Evolutionary conservation across 108 stramenopile genomes (phyloP), one percentile per base, ranked within the genome.

Genomic region (Cyclotella kingstonii): DNA sequence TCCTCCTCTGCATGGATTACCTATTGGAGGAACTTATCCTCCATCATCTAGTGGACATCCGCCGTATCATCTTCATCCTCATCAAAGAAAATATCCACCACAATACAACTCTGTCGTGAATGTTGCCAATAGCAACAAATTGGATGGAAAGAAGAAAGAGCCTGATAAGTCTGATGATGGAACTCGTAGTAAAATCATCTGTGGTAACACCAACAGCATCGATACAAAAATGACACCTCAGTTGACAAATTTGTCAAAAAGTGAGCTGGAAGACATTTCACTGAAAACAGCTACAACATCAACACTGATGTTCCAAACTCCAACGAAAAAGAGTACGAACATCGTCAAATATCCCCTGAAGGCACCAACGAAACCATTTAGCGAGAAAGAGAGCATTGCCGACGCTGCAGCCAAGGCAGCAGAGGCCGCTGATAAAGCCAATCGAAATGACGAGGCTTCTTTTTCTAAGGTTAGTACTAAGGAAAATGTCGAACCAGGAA

Each of bases 351-450:
- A 26, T 9, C 41, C 55, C 22, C 54, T 66, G 53, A 66, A 47
- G 53, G 64, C 51, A 34, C 64, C 64, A 1, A 66, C 64, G 29
- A 66, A 66, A 36, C 64, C 64, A 4, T 54, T 54, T 1, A 54
- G 53, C 11, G 64, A 66, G 33, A 66, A 66, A 44, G 64, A 66
- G 44, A 66, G 64, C 28, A 44, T 66, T 28, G 64, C 25, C 21
- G 64, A 66, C 43, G 42, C 42, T 3, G 64, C 64, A 12, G 64
- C 53, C 7, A 66, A 54, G 43, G 63, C 63, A 4, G 44, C 33
- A 26, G 52, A 41, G 35, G 64, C 44, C 35, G 34, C 25, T 31
- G 30, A 61, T 3, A 47, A 61, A 18, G 52, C 52, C n/a, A 53
- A 2, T 40, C 39, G n/a, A n/a, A n/a, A n/a, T n/a, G n/a, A n/a